Percentiles rank a stretch among this genome's conserved stretches.
Conservation (phyloP, 352 stramenopile species). For the Aphanomyces euteiches region DNA sequence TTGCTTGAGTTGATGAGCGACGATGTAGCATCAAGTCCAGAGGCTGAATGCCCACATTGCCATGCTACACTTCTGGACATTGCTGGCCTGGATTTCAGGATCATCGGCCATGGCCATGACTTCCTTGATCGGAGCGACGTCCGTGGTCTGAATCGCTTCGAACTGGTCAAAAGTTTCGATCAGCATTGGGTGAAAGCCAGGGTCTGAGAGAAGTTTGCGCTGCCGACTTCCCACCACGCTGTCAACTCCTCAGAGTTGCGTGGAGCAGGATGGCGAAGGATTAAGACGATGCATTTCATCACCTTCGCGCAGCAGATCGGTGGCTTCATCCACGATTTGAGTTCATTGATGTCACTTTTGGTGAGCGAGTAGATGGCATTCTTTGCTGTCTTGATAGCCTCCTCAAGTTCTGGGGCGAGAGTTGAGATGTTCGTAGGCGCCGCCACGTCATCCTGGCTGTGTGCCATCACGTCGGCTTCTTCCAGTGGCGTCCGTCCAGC, state of each 20-base stretch:
- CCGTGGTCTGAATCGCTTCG: background rate
- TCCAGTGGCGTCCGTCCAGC: slow-evolving; percentile 9
- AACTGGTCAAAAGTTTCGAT: background rate
- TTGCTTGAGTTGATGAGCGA: slow-evolving; percentile 3
- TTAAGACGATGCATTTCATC: slow-evolving; percentile 23
- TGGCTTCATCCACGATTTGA: slow-evolving; percentile 12
- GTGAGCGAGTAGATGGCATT: slow-evolving; percentile 12
- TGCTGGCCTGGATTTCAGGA: background rate
- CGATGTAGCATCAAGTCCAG: slow-evolving; percentile 9
- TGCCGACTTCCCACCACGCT: slow-evolving; percentile 17
- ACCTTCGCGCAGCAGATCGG: background rate
- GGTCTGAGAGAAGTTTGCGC: slow-evolving; percentile 20
- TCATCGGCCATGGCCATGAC: background rate
- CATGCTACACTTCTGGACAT: background rate
- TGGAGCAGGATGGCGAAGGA: background rate
- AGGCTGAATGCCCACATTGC: slow-evolving; percentile 14
- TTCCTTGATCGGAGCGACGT: background rate
- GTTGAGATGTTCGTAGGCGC: background rate
- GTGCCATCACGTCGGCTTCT: slow-evolving; percentile 16
- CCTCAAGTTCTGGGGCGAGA: background rate
- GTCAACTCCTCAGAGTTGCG: background rate
- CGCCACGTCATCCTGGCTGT: background rate
- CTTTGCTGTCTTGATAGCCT: background rate
- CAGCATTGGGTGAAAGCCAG: background rate
- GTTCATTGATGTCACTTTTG: slow-evolving; percentile 15